These are phyloP conservation scores for Trifolium pratense DNA, from an alignment of 306 rosid species.

Conservation along the genomic window DNA sequence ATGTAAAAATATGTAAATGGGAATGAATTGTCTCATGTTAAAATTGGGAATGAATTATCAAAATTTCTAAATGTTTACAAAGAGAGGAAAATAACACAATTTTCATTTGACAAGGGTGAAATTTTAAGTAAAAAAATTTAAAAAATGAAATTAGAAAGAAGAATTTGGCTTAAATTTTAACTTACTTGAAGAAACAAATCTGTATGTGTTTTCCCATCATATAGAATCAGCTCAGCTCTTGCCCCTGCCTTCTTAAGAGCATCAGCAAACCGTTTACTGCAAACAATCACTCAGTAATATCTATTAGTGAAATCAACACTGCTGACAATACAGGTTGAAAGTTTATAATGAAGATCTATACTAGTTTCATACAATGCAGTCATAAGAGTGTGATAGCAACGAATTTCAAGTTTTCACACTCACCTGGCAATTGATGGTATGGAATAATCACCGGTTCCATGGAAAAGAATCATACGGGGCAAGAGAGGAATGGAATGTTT, in stretches of 20 bases:
- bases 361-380: conserved; percentile 21
- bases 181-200: conserved; percentile 95
- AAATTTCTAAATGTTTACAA: too few relatives aligned
- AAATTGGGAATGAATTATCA: too few relatives aligned
- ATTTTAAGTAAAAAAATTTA: too few relatives aligned
- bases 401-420: conserved; percentile 34
- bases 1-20: too few relatives aligned
- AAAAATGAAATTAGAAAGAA: conserved; percentile 7
- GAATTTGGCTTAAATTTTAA: conserved; percentile 22
- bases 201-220: conserved; percentile 89
- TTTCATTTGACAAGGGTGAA: too few relatives aligned
- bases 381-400: conserved; percentile 26
- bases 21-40: too few relatives aligned
- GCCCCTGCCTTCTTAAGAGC: conserved; percentile 72
- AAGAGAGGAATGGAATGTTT: conserved; percentile 56
- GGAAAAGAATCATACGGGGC: conserved; percentile 78
- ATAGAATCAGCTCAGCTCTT: conserved; percentile 67
- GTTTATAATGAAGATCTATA: conserved; percentile 11
- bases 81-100: too few relatives aligned
- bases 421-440: conserved; percentile 89
- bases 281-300: conserved; percentile 39
- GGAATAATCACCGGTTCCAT: conserved; percentile 89
- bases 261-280: conserved; percentile 72
- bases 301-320: conserved; percentile 4
- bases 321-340: background rate